Conservation (phyloP, 148 eudicot species). For the Rhododendron molle region DNA sequence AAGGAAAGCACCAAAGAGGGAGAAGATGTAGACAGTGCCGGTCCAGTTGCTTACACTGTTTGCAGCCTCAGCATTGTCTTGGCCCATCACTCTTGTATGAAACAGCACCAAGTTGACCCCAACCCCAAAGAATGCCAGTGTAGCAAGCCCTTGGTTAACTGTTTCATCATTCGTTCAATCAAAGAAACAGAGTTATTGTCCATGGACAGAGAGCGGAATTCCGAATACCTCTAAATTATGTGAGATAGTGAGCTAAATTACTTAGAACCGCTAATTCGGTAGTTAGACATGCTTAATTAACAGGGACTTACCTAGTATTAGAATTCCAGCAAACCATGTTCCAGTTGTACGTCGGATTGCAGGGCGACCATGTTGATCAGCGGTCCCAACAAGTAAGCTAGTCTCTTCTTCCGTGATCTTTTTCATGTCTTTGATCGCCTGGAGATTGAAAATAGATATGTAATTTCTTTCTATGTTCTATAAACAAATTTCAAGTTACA, state of each 20-base stretch:
- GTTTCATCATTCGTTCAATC: neutral
- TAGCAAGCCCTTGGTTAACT: slow-evolving; percentile 80
- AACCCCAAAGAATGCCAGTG: slow-evolving; percentile 70
- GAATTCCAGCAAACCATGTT: slow-evolving; percentile 52
- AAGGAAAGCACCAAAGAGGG: slow-evolving; percentile 69
- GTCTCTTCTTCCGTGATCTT: slow-evolving; percentile 24
- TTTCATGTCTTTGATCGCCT: slow-evolving; percentile 17
- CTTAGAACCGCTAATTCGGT: too few species aligned
- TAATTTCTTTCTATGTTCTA: neutral
- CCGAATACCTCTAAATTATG: neutral
- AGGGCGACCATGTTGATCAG: slow-evolving; percentile 52
- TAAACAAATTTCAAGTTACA: neutral
- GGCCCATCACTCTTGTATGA: slow-evolving; percentile 67
- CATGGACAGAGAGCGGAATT: neutral
- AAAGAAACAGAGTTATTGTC: neutral
- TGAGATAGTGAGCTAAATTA: too few species aligned
- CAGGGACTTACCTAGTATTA: slow-evolving; percentile 43
- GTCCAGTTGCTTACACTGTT: slow-evolving; percentile 84
- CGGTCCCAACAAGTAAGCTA: slow-evolving; percentile 57
- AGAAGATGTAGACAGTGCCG: slow-evolving; percentile 68
- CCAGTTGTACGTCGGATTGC: slow-evolving; percentile 53
- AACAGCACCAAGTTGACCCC: slow-evolving; percentile 71
- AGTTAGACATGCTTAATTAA: neutral
- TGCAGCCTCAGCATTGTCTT: slow-evolving; percentile 69
- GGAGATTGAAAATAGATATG: slow-evolving; percentile 1